Conservation (phyloP, 2,329 filamentous ascomycete genomes). For the Ceratocystis diversiconidia region DNA sequence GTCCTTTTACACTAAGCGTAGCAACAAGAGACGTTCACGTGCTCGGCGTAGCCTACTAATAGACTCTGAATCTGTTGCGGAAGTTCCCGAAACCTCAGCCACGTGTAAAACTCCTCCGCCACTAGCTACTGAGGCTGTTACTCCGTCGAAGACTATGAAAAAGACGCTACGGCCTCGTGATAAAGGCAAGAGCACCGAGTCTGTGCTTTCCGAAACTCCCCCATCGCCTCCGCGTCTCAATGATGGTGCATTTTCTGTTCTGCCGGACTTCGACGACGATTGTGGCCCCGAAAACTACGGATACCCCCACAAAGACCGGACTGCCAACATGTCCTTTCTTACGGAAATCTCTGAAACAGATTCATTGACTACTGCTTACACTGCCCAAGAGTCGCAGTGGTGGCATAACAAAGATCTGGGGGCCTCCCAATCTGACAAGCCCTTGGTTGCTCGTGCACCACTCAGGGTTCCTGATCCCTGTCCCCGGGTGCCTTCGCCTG, state of each 20-base stretch:
- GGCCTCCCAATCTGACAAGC: background rate
- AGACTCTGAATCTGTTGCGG: conserved; percentile 8
- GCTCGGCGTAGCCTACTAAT: conserved; percentile 5
- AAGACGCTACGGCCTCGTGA: conserved; percentile 14
- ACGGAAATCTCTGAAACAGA: conserved; percentile 15
- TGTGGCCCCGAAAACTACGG: background rate
- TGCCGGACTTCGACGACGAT: conserved; percentile 16
- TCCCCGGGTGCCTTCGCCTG: conserved; percentile 4
- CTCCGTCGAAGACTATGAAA: background rate
- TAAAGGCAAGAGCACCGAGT: conserved; percentile 13
- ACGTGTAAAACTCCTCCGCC: background rate
- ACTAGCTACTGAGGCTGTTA: background rate
- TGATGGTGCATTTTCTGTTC: conserved; percentile 15
- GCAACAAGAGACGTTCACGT: conserved; percentile 8
- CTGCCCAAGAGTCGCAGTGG: conserved; percentile 7
- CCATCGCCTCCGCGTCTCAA: conserved; percentile 12
- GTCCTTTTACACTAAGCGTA: conserved; percentile 6
- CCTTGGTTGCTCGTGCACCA: background rate
- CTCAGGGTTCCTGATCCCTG: conserved; percentile 9
- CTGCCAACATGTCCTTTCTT: conserved; percentile 9
- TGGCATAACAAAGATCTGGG: conserved; percentile 10
- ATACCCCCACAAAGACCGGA: conserved; percentile 5
- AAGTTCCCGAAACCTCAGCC: conserved; percentile 3
- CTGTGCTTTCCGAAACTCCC: conserved; percentile 15
- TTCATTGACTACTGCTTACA: conserved; percentile 4